Base-by-base conservation (phyloP, 768 basidiomycete species). In the Mrakia blollopis region DNA sequence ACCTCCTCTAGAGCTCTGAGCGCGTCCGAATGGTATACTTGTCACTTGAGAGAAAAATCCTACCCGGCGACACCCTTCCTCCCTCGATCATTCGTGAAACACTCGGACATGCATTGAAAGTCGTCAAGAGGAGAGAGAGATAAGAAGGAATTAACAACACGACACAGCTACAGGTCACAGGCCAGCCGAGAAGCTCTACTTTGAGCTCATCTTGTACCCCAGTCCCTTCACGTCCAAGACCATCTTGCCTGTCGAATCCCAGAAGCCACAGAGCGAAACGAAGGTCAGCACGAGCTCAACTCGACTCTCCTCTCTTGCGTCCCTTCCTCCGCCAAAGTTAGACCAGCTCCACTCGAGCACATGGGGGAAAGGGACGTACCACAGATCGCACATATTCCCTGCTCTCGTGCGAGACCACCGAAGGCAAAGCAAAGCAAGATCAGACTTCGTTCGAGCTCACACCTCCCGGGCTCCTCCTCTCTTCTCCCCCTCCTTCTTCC, bases 341-440 rank as follows among this genome's bases (percentile, higher is more conserved):
- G n/a, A n/a, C 30, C 47, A 21, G 16, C 62, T 6, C 18, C 62
- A 37, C 9, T 35, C 62, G 44, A 63, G n/a, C 2, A 63, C 62
- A 39, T 25, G 18, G 10, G 32, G 9, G 39, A n/a, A 44, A 41
- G 18, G 25, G 65, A 67, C 65, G 79, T 81, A 25, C 83, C 83
- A 69, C 83, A 84, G n/a, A 84, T 84, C 35, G 83, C 81, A 79
- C 83, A 84, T 13, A 83, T 69, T 18, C 83, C 80, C 79, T 75
- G 57, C 37, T 72, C 63, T 35, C 65, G 63, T 18, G 62, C 71
- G 54, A 63, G n/a, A n/a, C n/a, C n/a, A n/a, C n/a, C 5, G 39
- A 44, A 44, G 21, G 41, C 23, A 63, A 74, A 13, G 30, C 0
- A 18, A 8, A 8, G 52, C 11, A 28, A 18, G 44, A 23, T 39